A percentile compares a stretch with the other conserved stretches of the same genome.
Conservation (phyloP, 2,329 filamentous ascomycete genomes). For the Curvularia sp. region DNA sequence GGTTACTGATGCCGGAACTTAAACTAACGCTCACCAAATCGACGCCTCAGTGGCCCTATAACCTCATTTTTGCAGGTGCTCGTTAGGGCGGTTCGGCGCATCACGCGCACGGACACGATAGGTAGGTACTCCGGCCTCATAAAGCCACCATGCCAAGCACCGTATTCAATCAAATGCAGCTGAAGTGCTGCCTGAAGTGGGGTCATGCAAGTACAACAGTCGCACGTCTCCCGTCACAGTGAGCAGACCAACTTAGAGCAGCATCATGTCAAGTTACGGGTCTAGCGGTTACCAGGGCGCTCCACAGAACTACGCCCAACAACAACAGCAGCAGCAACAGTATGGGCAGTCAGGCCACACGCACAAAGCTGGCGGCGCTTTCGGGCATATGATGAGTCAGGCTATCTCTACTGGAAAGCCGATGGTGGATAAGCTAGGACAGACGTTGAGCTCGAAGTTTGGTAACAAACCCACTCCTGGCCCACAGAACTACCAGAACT, state of each 20-base stretch:
- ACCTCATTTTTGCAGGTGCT: too few species aligned
- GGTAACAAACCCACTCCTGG: slow-evolving; percentile 29
- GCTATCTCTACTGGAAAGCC: slow-evolving; percentile 41
- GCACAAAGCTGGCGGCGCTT: slow-evolving; percentile 31
- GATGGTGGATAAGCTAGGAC: slow-evolving; percentile 46
- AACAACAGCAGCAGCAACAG: slow-evolving; percentile 23
- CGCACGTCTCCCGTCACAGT: neutral
- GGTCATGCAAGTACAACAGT: neutral
- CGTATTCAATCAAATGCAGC: neutral
- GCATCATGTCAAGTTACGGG: slow-evolving; percentile 43
- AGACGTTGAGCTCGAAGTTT: slow-evolving; percentile 47
- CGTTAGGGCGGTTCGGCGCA: too few species aligned
- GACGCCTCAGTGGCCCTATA: too few species aligned
- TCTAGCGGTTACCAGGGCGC: neutral
- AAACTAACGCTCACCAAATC: too few species aligned
- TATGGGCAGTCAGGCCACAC: slow-evolving; percentile 24
- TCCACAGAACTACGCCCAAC: slow-evolving; percentile 20
- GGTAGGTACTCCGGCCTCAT: too few species aligned
- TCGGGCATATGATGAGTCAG: slow-evolving; percentile 44
- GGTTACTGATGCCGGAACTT: too few species aligned
- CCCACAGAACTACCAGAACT: slow-evolving; percentile 38
- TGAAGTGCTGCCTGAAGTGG: neutral
- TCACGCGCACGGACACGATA: too few species aligned
- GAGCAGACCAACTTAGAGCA: neutral
- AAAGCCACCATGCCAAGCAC: slow-evolving; percentile 1